A percentile compares a stretch with the other conserved stretches of the same genome.
Conservation (phyloP, 1,284 basidiomycete species). For the Coriolopsis trogii region DNA sequence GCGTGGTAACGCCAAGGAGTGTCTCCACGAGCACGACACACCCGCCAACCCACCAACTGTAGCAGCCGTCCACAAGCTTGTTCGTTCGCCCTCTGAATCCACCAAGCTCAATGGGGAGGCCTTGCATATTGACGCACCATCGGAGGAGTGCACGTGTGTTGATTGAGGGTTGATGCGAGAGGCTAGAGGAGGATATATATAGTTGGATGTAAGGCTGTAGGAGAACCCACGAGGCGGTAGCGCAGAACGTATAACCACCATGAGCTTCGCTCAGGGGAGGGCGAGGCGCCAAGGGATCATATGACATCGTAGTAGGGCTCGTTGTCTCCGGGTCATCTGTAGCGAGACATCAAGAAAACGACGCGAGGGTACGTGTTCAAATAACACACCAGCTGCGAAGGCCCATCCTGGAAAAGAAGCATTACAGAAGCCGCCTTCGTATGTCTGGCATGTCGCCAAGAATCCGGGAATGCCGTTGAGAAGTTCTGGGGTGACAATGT, state of each 20-base stretch:
- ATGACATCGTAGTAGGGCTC: not conserved
- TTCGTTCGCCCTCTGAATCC: slow-evolving; percentile 95
- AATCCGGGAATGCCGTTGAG: slow-evolving; percentile 67
- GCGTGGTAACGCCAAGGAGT: slow-evolving; percentile 36
- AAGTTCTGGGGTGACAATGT: slow-evolving; percentile 89
- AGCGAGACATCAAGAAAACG: too few relatives aligned
- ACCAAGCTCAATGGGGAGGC: slow-evolving; percentile 80
- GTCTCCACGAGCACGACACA: slow-evolving; percentile 84
- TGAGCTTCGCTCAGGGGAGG: slow-evolving; percentile 91
- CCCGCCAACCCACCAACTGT: slow-evolving; percentile 98
- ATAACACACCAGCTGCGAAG: slow-evolving; percentile 24
- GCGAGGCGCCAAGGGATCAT: slow-evolving; percentile 45
- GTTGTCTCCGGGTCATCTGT: slow-evolving; percentile 11
- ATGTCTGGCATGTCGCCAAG: slow-evolving; percentile 89
- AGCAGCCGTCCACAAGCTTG: slow-evolving; percentile 98
- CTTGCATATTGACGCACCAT: slow-evolving; percentile 92
- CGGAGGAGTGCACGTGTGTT: slow-evolving; percentile 69
- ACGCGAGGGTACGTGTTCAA: not conserved
- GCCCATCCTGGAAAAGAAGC: slow-evolving; percentile 67
- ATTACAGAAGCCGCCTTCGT: slow-evolving; percentile 95
- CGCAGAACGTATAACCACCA: slow-evolving; percentile 96
- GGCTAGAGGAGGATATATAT: slow-evolving; percentile 10
- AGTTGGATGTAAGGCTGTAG: slow-evolving; percentile 57
- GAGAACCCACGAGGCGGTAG: slow-evolving; percentile 84
- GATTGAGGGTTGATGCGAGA: slow-evolving; percentile 42